A percentile compares a stretch with the other conserved stretches of the same genome.
Evolutionary conservation across 495 filamentous ascomycete genomes (phyloP).

Genomic region (Trichoderma reesei): DNA sequence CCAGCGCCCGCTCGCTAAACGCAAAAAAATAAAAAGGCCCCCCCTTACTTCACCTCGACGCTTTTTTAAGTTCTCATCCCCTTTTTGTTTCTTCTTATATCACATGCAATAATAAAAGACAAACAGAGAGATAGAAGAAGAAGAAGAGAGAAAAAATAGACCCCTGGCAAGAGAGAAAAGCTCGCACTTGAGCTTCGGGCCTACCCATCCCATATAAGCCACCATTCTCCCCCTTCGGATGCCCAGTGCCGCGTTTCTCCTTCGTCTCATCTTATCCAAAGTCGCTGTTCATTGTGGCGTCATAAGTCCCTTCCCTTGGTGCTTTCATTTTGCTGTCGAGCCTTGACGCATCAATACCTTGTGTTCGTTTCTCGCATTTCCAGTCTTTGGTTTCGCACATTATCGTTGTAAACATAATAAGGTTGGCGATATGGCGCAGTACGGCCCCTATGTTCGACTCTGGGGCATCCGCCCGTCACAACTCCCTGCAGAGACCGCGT

Average conservation of each 20-base stretch:
- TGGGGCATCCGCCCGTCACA: constrained; percentile 30
- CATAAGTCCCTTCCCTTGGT: too few relatives aligned
- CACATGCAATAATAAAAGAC: not conserved
- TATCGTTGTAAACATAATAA: not conserved
- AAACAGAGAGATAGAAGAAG: not conserved
- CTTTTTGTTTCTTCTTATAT: not conserved
- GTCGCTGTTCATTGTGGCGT: too few relatives aligned
- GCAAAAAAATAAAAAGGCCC: not conserved
- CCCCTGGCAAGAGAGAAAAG: not conserved
- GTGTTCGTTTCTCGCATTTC: not conserved
- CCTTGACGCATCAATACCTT: not conserved
- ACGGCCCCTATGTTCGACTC: constrained; percentile 31
- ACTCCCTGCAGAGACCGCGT: constrained; percentile 25
- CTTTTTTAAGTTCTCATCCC: not conserved
- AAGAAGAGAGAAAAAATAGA: not conserved
- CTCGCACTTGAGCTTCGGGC: not conserved
- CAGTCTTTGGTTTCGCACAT: not conserved
- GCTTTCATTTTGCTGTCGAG: too few relatives aligned
- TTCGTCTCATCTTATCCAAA: not conserved
- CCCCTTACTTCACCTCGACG: not conserved
- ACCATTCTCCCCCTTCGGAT: not conserved
- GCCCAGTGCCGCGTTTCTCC: not conserved
- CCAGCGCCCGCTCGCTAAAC: not conserved
- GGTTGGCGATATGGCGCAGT: not conserved
- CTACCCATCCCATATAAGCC: not conserved